Conservation (phyloP, 1,284 basidiomycete genomes). For the Cryptococcus deneoformans region DNA sequence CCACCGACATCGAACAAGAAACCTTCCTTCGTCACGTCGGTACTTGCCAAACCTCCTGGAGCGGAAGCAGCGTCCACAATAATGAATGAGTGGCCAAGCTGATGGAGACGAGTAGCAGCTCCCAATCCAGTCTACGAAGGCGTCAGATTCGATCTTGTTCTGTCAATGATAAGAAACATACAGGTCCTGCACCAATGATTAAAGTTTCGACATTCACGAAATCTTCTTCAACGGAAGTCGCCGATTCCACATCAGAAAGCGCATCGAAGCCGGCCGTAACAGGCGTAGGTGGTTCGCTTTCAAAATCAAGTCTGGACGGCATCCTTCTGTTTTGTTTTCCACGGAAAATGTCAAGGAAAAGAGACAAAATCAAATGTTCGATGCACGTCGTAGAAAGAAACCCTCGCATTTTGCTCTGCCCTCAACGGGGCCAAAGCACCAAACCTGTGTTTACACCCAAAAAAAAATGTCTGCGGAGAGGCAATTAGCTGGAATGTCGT, state of each 20-base stretch:
- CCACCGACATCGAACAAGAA: constrained; percentile 57
- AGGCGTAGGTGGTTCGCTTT: background rate
- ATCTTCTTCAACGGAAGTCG: background rate
- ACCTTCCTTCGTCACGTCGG: constrained; percentile 54
- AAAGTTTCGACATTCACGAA: constrained; percentile 34
- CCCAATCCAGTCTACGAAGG: constrained; percentile 52
- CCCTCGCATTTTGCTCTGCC: too few species aligned
- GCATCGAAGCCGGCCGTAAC: background rate
- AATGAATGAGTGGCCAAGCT: constrained; percentile 49
- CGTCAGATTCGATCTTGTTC: constrained; percentile 4
- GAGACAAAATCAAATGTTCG: too few species aligned
- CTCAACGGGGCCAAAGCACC: too few species aligned
- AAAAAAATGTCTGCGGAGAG: too few species aligned
- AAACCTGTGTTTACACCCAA: too few species aligned
- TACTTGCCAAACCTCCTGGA: constrained; percentile 55
- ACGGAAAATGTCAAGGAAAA: too few species aligned
- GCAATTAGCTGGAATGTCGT: too few species aligned
- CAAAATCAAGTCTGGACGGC: background rate
- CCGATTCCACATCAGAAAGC: background rate
- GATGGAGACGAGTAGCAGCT: constrained; percentile 55
- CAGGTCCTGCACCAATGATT: constrained; percentile 49
- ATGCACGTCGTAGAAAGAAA: too few species aligned
- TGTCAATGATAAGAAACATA: constrained; percentile 12
- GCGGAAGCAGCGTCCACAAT: constrained; percentile 51
- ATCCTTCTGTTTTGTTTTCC: background rate